phyloP scores from a whole-genome alignment of 495 filamentous ascomycete species.

The Daldinia vernicosa region DNA sequence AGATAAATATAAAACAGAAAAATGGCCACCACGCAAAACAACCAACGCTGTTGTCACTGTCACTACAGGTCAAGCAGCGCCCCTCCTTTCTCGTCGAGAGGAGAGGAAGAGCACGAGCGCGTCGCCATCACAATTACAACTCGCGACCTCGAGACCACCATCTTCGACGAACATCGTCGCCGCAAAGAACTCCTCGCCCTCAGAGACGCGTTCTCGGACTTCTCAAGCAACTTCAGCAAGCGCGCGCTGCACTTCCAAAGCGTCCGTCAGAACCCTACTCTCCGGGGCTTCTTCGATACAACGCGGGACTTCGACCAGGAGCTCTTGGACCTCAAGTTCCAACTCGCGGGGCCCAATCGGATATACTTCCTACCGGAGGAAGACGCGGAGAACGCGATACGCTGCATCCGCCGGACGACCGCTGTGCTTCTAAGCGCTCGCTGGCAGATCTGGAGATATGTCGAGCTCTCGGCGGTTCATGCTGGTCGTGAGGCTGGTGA shows the following conservation, averaged over 20 bases:
- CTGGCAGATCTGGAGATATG: slow-evolving; percentile 5
- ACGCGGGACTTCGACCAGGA: slow-evolving; percentile 15
- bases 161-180: neutral
- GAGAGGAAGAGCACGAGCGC: neutral
- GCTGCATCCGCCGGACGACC: slow-evolving; percentile 3
- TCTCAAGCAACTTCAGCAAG: neutral
- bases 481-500: neutral
- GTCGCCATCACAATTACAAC: neutral
- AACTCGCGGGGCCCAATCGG: slow-evolving; percentile 9
- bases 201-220: neutral
- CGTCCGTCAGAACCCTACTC: neutral
- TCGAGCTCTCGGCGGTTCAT: neutral
- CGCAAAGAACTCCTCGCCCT: neutral
- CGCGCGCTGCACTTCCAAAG: neutral
- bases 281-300: slow-evolving; percentile 8
- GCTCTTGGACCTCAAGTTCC: slow-evolving; percentile 15
- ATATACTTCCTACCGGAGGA: neutral
- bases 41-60: neutral
- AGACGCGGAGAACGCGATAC: neutral
- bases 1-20: neutral
- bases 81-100: neutral
- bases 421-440: neutral
- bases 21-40: neutral
- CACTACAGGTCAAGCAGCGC: neutral
- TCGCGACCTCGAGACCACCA: slow-evolving; percentile 9